Conservation (phyloP, 352 stramenopile species). For the Globisporangium cylindrosporum region DNA sequence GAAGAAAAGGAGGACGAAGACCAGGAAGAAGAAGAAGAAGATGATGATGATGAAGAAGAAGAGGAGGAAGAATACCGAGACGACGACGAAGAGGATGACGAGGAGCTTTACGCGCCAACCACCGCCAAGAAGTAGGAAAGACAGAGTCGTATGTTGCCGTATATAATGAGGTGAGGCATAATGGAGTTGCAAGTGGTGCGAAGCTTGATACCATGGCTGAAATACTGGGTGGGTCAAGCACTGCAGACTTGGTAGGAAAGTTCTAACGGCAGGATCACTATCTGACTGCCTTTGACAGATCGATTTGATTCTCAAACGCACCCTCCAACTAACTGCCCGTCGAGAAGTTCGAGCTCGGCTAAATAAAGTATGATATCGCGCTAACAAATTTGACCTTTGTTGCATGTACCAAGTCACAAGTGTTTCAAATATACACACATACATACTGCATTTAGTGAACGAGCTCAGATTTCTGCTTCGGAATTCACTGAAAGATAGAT, state of each 20-base stretch:
- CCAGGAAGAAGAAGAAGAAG: slow-evolving; percentile 19
- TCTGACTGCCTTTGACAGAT: too few relatives aligned
- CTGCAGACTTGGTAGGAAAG: too few relatives aligned
- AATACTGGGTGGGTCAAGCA: too few relatives aligned
- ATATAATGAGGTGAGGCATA: not conserved
- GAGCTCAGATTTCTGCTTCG: not conserved
- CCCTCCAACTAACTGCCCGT: too few relatives aligned
- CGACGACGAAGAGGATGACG: not conserved
- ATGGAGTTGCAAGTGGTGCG: not conserved
- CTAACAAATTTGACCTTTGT: too few relatives aligned
- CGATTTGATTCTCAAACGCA: too few relatives aligned
- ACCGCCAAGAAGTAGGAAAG: not conserved
- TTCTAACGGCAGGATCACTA: too few relatives aligned
- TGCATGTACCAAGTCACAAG: too few relatives aligned
- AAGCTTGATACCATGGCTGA: not conserved
- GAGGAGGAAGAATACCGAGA: slow-evolving; percentile 7
- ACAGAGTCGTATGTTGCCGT: not conserved
- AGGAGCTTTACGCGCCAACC: slow-evolving; percentile 1
- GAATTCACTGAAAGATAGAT: not conserved
- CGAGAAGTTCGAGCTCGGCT: too few relatives aligned
- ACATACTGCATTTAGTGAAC: too few relatives aligned
- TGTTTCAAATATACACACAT: too few relatives aligned
- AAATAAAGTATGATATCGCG: too few relatives aligned
- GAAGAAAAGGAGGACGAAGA: slow-evolving; percentile 23
- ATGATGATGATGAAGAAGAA: slow-evolving; percentile 9